These are phyloP conservation scores for Simplicillium sp. DNA, from an alignment of 2,329 filamentous ascomycete species.

Conservation along the genomic window DNA sequence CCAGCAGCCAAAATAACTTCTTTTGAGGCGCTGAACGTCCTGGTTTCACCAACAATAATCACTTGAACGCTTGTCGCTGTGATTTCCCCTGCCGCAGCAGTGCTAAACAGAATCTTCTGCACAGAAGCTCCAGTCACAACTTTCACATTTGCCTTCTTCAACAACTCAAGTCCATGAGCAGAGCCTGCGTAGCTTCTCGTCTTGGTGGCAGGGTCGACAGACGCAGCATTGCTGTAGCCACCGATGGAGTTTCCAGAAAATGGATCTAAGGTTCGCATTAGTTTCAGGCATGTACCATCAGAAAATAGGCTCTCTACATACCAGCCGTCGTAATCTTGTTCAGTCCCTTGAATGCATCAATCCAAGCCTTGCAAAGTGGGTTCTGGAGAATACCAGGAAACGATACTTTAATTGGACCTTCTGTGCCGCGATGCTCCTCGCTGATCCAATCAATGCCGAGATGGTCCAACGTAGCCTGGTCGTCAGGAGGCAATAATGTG, in stretches of 20 bases:
- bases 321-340: slow-evolving; percentile 11
- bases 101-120: slow-evolving; percentile 14
- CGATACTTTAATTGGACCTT: neutral
- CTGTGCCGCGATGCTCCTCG: neutral
- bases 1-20: slow-evolving; percentile 35
- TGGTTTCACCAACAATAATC: slow-evolving; percentile 6
- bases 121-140: slow-evolving; percentile 13
- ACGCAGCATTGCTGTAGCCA: slow-evolving; percentile 6
- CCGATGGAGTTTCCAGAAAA: slow-evolving; percentile 12
- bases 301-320: too few species aligned
- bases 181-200: slow-evolving; percentile 14
- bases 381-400: neutral
- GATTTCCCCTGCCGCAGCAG: slow-evolving; percentile 1
- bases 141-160: slow-evolving; percentile 13
- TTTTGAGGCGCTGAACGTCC: slow-evolving; percentile 15
- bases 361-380: neutral
- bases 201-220: slow-evolving; percentile 15
- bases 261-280: slow-evolving; percentile 1
- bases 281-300: too few species aligned
- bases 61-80: slow-evolving; percentile 13
- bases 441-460: slow-evolving; percentile 8
- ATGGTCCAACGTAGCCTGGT: neutral
- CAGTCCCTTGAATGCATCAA: slow-evolving; percentile 3
- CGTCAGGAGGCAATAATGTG: neutral
- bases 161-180: slow-evolving; percentile 12